Evolutionary conservation across 1,139 yeast genomes (phyloP), one percentile per base, ranked within the genome.

Genomic region (Taphrina pruni): DNA sequence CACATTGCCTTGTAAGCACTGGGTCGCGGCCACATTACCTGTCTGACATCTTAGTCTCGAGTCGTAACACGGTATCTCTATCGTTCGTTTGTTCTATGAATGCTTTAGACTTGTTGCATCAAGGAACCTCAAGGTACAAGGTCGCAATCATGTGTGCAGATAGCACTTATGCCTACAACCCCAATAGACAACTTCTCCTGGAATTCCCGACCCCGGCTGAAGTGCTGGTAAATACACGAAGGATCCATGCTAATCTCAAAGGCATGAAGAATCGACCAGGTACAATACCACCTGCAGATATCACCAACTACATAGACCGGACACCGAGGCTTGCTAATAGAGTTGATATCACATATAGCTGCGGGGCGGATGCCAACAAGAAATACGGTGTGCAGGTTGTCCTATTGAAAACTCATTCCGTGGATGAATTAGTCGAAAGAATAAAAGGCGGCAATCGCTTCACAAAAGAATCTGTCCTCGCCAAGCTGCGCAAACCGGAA

Each of bases 201-300:
- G 73, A 75, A 65, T 75, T 73, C 66, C 78, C 79, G 1, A 70
- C 69, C 35, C 72, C 73, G 35, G 43, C 73, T 14, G 77, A 76
- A 60, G 65, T 76, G 26, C 69, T 72, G 26, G 73, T 73, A 57
- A 73, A 77, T 69, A 69, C 70, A 43, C 68, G 70, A 38, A 72
- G 66, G 4, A 69, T 79, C 14, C 72, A 71, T 14, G 76, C 75
- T 1, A 76, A 76, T 60, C 70, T 75, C 66, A 77, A 80, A 5
- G 83, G 83, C 3, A 72, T 81, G 32, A 78, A 79, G 66, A 79
- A 79, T 43, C 75, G 75, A 65, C 77, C 77, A 0, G 83, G 83
- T 1, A 78, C 82, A 0, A 77, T 81, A 2, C 73, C 75, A 57
- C 82, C 83, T 0, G 80, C 78, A 0, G 81, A 81, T 67, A 56